Evolutionary conservation across 345 rosid genomes (phyloP).

Genomic region (Pistacia vera): DNA sequence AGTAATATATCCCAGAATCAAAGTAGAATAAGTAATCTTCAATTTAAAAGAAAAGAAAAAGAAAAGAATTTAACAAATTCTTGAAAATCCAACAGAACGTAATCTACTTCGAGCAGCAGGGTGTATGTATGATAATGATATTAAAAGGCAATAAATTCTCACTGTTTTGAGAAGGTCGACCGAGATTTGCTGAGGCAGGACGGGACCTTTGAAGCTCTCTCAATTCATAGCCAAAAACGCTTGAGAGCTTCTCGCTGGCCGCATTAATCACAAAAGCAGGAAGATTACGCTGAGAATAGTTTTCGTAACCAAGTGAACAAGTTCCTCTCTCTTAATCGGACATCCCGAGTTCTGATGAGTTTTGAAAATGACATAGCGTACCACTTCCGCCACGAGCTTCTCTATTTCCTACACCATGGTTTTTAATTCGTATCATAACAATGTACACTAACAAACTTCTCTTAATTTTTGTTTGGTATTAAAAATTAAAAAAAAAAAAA

Average conservation of each 20-base stretch:
- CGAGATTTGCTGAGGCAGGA: slow-evolving; percentile 48
- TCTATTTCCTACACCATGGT: slow-evolving; percentile 59
- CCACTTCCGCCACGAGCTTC: slow-evolving; percentile 88
- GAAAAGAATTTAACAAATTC: background rate
- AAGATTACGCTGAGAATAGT: slow-evolving; percentile 63
- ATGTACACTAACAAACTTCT: background rate
- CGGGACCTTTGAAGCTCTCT: slow-evolving; percentile 80
- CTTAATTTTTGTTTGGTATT: background rate
- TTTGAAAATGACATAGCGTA: slow-evolving; percentile 77
- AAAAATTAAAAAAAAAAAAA: background rate
- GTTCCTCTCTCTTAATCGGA: slow-evolving; percentile 87
- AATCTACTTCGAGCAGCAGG: no score
- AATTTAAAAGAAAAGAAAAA: no score
- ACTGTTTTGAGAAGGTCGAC: slow-evolving; percentile 61
- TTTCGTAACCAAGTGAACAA: slow-evolving; percentile 82
- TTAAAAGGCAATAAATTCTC: slow-evolving; percentile 5
- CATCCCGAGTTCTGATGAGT: slow-evolving; percentile 79
- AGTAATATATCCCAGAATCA: no score
- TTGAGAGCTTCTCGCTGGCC: slow-evolving; percentile 65
- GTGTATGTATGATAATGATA: background rate
- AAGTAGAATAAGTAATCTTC: no score
- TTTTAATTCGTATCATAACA: background rate
- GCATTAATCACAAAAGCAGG: slow-evolving; percentile 69
- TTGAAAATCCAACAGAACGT: background rate
- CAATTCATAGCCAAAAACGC: slow-evolving; percentile 72